A percentile compares a stretch with the other conserved stretches of the same genome.
These are phyloP conservation scores for Cynanchum wilfordii DNA, from an alignment of 257 asterid species.

Conservation along the genomic window DNA sequence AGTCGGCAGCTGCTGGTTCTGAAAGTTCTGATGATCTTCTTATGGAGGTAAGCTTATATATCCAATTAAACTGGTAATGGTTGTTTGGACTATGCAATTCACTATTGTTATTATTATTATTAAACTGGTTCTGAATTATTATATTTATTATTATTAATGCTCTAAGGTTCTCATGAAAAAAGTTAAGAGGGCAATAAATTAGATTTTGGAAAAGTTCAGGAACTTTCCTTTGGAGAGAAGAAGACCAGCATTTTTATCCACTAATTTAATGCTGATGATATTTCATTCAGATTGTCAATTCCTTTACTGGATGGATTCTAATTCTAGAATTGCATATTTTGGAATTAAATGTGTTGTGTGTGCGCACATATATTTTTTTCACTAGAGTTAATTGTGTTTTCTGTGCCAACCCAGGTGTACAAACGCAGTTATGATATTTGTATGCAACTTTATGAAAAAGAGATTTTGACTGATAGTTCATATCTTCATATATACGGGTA, in stretches of 20 bases:
- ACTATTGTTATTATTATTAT: no score
- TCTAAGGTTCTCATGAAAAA: no score
- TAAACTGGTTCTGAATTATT: no score
- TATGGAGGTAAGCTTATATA: slow-evolving; percentile 52
- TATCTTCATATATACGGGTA: slow-evolving; percentile 90
- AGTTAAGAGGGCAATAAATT: no score
- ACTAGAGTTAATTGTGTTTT: not conserved
- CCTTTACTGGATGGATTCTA: not conserved
- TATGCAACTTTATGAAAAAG: slow-evolving; percentile 85
- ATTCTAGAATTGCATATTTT: not conserved
- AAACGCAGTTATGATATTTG: slow-evolving; percentile 85
- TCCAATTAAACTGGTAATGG: slow-evolving; percentile 5
- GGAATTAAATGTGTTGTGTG: not conserved
- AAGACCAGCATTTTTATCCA: not conserved
- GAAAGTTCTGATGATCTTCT: slow-evolving; percentile 67
- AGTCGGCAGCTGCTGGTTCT: slow-evolving; percentile 38
- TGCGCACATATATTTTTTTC: not conserved
- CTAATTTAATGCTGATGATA: not conserved
- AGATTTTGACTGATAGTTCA: slow-evolving; percentile 78
- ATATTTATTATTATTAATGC: no score
- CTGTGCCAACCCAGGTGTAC: slow-evolving; percentile 55
- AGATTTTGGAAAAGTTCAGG: no score
- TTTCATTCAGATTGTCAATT: not conserved
- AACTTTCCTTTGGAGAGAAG: no score
- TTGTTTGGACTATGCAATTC: not conserved